Percentiles rank a stretch among this genome's conserved stretches.
These are phyloP conservation scores for Diaporthe citriasiana DNA, from an alignment of 2,329 filamentous ascomycete species.

Conservation along the genomic window DNA sequence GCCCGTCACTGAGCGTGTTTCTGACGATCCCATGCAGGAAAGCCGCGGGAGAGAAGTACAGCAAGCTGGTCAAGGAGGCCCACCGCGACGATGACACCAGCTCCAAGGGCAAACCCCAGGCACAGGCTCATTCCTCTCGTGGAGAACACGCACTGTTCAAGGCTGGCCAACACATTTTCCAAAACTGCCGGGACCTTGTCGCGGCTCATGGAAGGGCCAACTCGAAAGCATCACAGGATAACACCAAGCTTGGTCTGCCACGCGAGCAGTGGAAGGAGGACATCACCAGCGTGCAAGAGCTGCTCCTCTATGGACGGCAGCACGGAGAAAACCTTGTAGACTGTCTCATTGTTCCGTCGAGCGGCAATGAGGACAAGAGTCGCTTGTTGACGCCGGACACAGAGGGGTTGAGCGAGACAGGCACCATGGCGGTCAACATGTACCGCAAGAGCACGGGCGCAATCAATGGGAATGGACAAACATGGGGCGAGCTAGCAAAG, in stretches of 20 bases:
- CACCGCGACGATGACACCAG: background rate
- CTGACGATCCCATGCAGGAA: constrained; percentile 10
- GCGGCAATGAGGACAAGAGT: constrained; percentile 15
- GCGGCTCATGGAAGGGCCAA: constrained; percentile 49
- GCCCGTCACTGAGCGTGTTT: background rate
- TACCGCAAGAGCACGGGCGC: constrained; percentile 49
- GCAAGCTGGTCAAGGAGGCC: constrained; percentile 29
- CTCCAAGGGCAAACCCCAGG: background rate
- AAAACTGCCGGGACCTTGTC: constrained; percentile 48
- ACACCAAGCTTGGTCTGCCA: constrained; percentile 45
- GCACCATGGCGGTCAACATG: constrained; percentile 49
- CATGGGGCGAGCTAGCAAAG: constrained; percentile 34
- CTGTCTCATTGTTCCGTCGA: constrained; percentile 43
- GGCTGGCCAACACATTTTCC: constrained; percentile 45
- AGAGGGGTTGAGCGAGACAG: constrained; percentile 45
- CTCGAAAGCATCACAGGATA: constrained; percentile 44
- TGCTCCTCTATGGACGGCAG: constrained; percentile 51
- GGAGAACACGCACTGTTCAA: constrained; percentile 47
- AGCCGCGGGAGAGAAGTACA: constrained; percentile 30
- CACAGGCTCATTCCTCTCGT: background rate
- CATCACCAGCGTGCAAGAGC: constrained; percentile 49
- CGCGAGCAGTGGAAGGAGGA: constrained; percentile 52
- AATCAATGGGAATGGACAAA: constrained; percentile 43
- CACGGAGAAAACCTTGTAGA: constrained; percentile 49
- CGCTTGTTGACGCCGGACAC: constrained; percentile 42